These are phyloP conservation scores for Dalechampia spathulata DNA, from an alignment of 441 rosid genomes.

Conservation along the genomic window DNA sequence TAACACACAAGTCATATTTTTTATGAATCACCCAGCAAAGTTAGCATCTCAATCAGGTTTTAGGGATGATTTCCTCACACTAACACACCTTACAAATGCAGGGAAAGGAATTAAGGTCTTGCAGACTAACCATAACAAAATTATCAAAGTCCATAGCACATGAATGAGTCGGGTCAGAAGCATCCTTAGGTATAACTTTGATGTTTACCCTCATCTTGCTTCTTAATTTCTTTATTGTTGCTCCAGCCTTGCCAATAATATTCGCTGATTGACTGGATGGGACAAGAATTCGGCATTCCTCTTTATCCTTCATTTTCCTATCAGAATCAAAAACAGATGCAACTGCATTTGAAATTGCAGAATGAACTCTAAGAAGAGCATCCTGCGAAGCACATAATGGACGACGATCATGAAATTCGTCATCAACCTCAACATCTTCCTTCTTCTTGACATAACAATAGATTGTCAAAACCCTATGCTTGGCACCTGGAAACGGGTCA, in stretches of 20 bases:
- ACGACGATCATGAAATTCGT: slow-evolving; percentile 34
- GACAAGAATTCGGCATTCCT: slow-evolving; percentile 78
- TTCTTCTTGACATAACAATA: slow-evolving; percentile 68
- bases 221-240: slow-evolving; percentile 71
- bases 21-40: too few species aligned
- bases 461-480: slow-evolving; percentile 65
- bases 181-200: slow-evolving; percentile 70
- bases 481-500: slow-evolving; percentile 77
- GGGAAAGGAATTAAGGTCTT: not conserved
- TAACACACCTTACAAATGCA: not conserved
- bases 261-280: slow-evolving; percentile 93
- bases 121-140: slow-evolving; percentile 56
- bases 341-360: slow-evolving; percentile 55
- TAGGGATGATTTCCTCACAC: not conserved
- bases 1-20: not conserved
- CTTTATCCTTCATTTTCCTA: slow-evolving; percentile 44
- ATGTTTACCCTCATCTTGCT: slow-evolving; percentile 58
- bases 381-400: slow-evolving; percentile 88
- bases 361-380: slow-evolving; percentile 77
- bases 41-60: not conserved
- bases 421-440: slow-evolving; percentile 60
- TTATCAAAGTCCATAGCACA: slow-evolving; percentile 97
- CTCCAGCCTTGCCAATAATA: slow-evolving; percentile 85
- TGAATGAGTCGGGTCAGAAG: slow-evolving; percentile 69
- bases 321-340: slow-evolving; percentile 44